Percentiles rank a stretch among this genome's conserved stretches.
phyloP scores from a whole-genome alignment of 2,329 filamentous ascomycete genomes.

The Aspergillus calidoustus region DNA sequence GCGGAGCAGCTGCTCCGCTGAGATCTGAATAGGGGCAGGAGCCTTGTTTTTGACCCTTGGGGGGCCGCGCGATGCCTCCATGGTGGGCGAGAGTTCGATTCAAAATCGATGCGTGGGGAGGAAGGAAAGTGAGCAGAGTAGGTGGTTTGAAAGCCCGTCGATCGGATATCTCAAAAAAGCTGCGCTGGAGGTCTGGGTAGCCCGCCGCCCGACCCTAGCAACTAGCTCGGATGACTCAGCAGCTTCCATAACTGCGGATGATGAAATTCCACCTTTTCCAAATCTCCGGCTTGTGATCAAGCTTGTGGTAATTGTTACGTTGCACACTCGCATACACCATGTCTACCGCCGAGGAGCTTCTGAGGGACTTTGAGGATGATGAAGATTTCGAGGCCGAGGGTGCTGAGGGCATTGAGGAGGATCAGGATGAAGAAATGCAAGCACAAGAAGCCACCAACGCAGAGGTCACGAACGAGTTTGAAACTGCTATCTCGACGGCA shows the following conservation, averaged over 20 bases:
- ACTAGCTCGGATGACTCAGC: slow-evolving; percentile 23
- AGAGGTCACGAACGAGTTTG: slow-evolving; percentile 75
- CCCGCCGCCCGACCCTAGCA: slow-evolving; percentile 17
- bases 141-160: not conserved
- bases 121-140: slow-evolving; percentile 3
- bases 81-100: slow-evolving; percentile 48
- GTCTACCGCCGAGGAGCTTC: slow-evolving; percentile 91
- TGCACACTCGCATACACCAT: slow-evolving; percentile 53
- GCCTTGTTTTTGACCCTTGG: slow-evolving; percentile 99
- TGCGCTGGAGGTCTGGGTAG: slow-evolving; percentile 21
- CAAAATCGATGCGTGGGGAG: not conserved
- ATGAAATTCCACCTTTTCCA: slow-evolving; percentile 6
- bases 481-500: slow-evolving; percentile 91
- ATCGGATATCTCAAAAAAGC: slow-evolving; percentile 19
- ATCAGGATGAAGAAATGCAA: slow-evolving; percentile 64
- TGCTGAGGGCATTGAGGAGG: slow-evolving; percentile 58
- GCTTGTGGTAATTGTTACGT: not conserved
- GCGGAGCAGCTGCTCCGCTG: slow-evolving; percentile 92
- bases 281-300: not conserved
- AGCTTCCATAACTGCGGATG: not conserved
- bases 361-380: slow-evolving; percentile 77
- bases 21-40: slow-evolving; percentile 86
- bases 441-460: slow-evolving; percentile 65
- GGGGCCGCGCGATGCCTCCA: slow-evolving; percentile 90
- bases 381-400: slow-evolving; percentile 75